A percentile compares a stretch with the other conserved stretches of the same genome.
Conservation (phyloP, 2,329 filamentous ascomycete genomes). For the Anthostomella pinea region DNA sequence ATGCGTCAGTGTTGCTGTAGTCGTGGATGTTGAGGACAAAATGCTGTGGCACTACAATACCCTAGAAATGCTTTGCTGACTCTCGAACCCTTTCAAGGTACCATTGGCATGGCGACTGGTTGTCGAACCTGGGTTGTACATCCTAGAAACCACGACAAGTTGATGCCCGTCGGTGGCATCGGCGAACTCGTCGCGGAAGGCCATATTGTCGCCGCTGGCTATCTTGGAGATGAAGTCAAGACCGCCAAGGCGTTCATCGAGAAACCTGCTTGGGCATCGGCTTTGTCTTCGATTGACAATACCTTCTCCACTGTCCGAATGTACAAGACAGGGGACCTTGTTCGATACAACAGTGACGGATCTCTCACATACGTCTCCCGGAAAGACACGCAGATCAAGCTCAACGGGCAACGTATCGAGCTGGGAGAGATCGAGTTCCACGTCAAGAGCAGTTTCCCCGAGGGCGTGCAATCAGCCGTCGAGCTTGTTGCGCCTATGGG, state of each 20-base stretch:
- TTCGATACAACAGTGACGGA: conserved; percentile 36
- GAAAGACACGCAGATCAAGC: conserved; percentile 48
- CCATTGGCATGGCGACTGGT: background rate
- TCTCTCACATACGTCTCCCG: conserved; percentile 37
- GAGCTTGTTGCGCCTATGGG: conserved; percentile 37
- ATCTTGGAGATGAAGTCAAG: conserved; percentile 36
- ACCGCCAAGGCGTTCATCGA: conserved; percentile 34
- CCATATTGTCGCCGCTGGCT: conserved; percentile 36
- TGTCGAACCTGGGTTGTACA: conserved; percentile 36
- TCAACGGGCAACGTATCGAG: conserved; percentile 47
- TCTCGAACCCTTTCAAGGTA: too few species aligned
- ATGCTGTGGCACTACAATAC: too few species aligned
- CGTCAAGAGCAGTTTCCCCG: conserved; percentile 20
- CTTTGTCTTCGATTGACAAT: too few species aligned
- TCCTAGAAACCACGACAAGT: conserved; percentile 29
- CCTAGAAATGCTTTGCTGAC: too few species aligned
- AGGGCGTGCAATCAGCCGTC: conserved; percentile 39
- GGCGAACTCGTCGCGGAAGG: conserved; percentile 40
- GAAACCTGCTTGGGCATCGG: conserved; percentile 39
- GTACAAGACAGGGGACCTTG: conserved; percentile 36
- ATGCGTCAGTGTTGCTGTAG: too few species aligned
- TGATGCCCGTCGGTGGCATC: conserved; percentile 23
- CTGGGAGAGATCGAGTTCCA: conserved; percentile 41
- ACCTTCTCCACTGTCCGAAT: conserved; percentile 50
- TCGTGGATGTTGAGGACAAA: too few species aligned